A percentile compares a stretch with the other conserved stretches of the same genome.
phyloP scores from a whole-genome alignment of 2,329 filamentous ascomycete species.

The Salinomyces thailandicus region DNA sequence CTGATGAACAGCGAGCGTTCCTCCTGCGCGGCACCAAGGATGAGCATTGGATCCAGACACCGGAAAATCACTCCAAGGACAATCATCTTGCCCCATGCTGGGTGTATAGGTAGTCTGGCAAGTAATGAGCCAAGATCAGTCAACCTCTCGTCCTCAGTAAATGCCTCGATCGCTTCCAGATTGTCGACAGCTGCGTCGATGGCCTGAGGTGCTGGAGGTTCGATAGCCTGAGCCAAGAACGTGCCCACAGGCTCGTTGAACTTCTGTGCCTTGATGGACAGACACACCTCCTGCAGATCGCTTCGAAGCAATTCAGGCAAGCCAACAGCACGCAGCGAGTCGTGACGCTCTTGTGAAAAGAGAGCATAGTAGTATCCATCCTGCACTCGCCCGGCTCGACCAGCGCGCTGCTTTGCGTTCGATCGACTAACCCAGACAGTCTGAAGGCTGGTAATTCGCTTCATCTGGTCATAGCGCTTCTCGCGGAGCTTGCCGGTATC shows the following conservation, averaged over 20 bases:
- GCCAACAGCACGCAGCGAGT: conserved; percentile 25
- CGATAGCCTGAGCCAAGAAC: conserved; percentile 35
- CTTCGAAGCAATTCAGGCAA: conserved; percentile 34
- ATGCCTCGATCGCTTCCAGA: conserved; percentile 32
- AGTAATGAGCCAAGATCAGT: conserved; percentile 40
- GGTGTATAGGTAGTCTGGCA: conserved; percentile 32
- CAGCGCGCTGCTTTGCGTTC: conserved; percentile 39
- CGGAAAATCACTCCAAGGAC: conserved; percentile 42
- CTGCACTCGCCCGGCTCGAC: conserved; percentile 40
- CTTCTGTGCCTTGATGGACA: conserved; percentile 33
- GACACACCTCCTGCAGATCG: conserved; percentile 36
- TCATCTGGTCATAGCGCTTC: conserved; percentile 30
- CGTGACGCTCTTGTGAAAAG: conserved; percentile 30
- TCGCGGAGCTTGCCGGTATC: conserved; percentile 37
- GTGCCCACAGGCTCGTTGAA: conserved; percentile 30
- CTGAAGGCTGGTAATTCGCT: conserved; percentile 30
- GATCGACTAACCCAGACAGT: conserved; percentile 40
- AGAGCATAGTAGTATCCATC: conserved; percentile 42
- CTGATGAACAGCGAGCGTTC: conserved; percentile 28
- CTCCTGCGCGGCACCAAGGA: conserved; percentile 30
- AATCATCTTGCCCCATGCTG: conserved; percentile 40
- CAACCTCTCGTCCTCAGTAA: conserved; percentile 34
- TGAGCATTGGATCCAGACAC: conserved; percentile 42
- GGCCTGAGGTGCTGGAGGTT: conserved; percentile 32
- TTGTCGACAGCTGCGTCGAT: conserved; percentile 31